Evolutionary conservation across 129 eudicot species (phyloP), one percentile per base, ranked within the genome.

Genomic region (Smallanthus sonchifolius): DNA sequence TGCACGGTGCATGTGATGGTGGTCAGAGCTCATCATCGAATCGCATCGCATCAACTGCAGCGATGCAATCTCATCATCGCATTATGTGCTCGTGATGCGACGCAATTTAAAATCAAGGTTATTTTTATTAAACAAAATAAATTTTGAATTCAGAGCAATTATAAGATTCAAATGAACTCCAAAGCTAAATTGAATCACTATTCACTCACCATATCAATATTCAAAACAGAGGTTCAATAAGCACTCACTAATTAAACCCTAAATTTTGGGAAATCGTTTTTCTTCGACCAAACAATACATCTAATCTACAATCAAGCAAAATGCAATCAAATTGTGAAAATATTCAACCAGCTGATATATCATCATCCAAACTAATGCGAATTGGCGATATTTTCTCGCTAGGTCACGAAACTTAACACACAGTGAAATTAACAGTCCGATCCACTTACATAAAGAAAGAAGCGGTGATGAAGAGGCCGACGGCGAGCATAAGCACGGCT

Each of bases 371-470:
- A 75, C 2, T 16, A 44, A 15, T 10, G 19, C 77, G 24, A 64
- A 74, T 34, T 3, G 36, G 16, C 65, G 30, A 30, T 38, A 55
- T 49, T 49, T 15, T 49, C 54, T 4, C 20, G 56, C n/a, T 15
- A 10, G 2, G 14, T 19, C 9, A 54, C 34, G 2, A 61, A 74
- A 45, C 20, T 32, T 34, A 19, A 62, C 49, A 75, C 64, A 64
- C n/a, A 63, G 52, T 47, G 52, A 75, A 48, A 4, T 24, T 6
- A 47, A 66, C 38, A 75, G 62, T 36, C 40, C 9, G 56, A 78
- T 64, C 28, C 8, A 79, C 96, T 73, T 72, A 92, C 98, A 92
- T 92, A 77, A 92, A 94, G 79, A 94, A 94, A 55, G 96, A 86
- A 47, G 98, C 97, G 17, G 98, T 84, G 65, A 90, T 76, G 30